Conservation (phyloP, 768 basidiomycete genomes). For the Trametes cinnabarina region DNA sequence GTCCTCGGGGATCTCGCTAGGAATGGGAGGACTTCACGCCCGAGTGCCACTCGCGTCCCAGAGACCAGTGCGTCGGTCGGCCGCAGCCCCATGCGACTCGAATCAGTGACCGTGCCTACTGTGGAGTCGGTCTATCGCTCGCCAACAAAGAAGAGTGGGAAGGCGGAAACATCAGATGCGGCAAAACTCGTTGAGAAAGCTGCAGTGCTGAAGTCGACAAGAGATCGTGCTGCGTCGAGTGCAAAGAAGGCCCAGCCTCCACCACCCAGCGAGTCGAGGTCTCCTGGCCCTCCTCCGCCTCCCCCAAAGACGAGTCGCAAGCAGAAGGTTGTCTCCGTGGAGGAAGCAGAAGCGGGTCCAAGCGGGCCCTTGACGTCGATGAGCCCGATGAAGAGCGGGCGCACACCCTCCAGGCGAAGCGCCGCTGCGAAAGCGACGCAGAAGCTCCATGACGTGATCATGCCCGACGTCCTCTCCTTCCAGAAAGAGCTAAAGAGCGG, state of each 20-base stretch:
- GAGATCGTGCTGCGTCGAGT: neutral
- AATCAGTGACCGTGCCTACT: conserved; percentile 18
- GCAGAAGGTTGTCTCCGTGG: neutral
- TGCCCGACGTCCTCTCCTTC: conserved; percentile 74
- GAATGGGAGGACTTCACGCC: conserved; percentile 4
- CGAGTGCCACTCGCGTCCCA: neutral
- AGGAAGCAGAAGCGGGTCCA: conserved; percentile 20
- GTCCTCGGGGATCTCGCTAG: conserved; percentile 8
- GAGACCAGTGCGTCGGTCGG: neutral
- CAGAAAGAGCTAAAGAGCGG: conserved; percentile 60
- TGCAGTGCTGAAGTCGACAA: neutral
- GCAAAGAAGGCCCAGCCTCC: conserved; percentile 11
- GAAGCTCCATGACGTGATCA: conserved; percentile 51
- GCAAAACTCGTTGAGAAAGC: neutral
- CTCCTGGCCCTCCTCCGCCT: conserved; percentile 8
- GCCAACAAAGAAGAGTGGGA: conserved; percentile 6
- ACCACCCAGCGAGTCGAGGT: conserved; percentile 3
- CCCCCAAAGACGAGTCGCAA: neutral
- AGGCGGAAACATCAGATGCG: neutral
- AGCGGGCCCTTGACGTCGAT: conserved; percentile 15
- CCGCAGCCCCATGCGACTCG: neutral
- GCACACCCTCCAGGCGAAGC: conserved; percentile 38
- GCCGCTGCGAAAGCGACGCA: conserved; percentile 54
- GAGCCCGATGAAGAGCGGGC: conserved; percentile 14
- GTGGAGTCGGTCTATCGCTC: conserved; percentile 13